phyloP scores from a whole-genome alignment of 345 rosid genomes.

The Brassica nigra region DNA sequence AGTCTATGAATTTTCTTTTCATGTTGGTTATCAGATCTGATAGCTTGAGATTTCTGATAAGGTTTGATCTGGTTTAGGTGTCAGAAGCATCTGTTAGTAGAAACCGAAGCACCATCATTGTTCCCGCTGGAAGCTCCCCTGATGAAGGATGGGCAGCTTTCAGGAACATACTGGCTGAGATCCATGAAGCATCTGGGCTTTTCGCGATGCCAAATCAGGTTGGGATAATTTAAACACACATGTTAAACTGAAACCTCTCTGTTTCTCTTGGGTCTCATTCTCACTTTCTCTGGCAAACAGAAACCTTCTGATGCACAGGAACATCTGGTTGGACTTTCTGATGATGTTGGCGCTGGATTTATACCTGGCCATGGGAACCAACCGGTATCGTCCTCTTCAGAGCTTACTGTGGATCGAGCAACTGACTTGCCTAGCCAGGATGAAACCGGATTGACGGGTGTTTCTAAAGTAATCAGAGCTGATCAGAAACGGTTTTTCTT shows the following conservation, averaged over 20 bases:
- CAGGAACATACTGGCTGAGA: conserved; percentile 88
- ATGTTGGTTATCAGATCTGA: conserved; percentile 3
- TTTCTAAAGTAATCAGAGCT: conserved; percentile 84
- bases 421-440: conserved; percentile 72
- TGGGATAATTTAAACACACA: not conserved
- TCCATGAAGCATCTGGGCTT: conserved; percentile 79
- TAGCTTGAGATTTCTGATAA: conserved; percentile 7
- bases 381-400: conserved; percentile 66
- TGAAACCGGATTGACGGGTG: conserved; percentile 61
- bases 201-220: conserved; percentile 77
- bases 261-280: conserved; percentile 25
- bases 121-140: conserved; percentile 82
- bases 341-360: conserved; percentile 99
- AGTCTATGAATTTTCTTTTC: not conserved
- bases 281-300: conserved; percentile 44
- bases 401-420: conserved; percentile 68
- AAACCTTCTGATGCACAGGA: conserved; percentile 72
- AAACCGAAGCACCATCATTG: conserved; percentile 93
- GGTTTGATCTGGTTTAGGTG: conserved; percentile 52
- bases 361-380: conserved; percentile 91
- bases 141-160: conserved; percentile 99
- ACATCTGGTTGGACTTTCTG: conserved; percentile 83
- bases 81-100: conserved; percentile 97
- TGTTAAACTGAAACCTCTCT: not conserved
- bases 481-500: conserved; percentile 96